Conservation (phyloP, 2,329 filamentous ascomycete species). For the Ophiocordyceps camponoti-rufipedis region DNA sequence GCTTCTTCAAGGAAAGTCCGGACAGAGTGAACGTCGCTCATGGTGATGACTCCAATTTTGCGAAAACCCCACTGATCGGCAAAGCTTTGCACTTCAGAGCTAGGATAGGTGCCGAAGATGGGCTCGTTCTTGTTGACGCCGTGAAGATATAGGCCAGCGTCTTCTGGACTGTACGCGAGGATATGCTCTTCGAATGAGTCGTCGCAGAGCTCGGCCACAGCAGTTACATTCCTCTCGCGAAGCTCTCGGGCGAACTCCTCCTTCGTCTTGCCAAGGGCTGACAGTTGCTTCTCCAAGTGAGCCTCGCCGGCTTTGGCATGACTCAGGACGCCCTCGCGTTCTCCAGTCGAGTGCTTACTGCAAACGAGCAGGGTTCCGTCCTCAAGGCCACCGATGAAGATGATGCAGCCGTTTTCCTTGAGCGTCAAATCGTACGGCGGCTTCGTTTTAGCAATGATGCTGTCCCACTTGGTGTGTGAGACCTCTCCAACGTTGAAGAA, state of each 20-base stretch:
- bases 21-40: constrained; percentile 56
- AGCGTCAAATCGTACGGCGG: constrained; percentile 91
- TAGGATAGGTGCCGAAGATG: constrained; percentile 73
- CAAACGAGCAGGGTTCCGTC: constrained; percentile 86
- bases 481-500: constrained; percentile 94
- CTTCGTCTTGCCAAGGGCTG: constrained; percentile 57
- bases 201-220: constrained; percentile 90
- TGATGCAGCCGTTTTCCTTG: constrained; percentile 99
- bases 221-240: constrained; percentile 69
- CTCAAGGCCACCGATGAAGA: constrained; percentile 83
- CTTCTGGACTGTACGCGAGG: constrained; percentile 65
- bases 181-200: constrained; percentile 96
- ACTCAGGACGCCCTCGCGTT: constrained; percentile 53
- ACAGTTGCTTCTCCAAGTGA: constrained; percentile 67
- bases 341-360: constrained; percentile 93
- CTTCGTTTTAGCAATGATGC: constrained; percentile 55
- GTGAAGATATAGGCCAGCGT: constrained; percentile 83
- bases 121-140: constrained; percentile 94
- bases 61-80: constrained; percentile 87
- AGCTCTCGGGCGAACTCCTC: constrained; percentile 62
- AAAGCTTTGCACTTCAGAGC: constrained; percentile 69
- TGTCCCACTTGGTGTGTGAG: constrained; percentile 61
- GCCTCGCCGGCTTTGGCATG: constrained; percentile 72
- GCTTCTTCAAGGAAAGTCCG: constrained; percentile 67
- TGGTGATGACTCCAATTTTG: constrained; percentile 64